Base-by-base conservation (phyloP, 2,329 filamentous ascomycete species). In the Nothophoma quercina region DNA sequence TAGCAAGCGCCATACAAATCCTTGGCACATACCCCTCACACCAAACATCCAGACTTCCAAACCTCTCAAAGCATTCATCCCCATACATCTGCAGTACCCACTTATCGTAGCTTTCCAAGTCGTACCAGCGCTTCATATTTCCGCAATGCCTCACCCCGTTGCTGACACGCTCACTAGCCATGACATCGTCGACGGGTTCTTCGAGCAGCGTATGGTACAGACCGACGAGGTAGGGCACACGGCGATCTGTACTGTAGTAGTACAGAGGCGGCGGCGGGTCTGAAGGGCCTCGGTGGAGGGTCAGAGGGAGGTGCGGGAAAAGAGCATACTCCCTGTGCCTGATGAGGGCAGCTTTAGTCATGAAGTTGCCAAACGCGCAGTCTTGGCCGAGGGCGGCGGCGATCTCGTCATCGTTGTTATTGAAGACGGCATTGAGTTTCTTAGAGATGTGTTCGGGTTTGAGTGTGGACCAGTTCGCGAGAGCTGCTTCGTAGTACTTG, bases 11-110 rank as follows among this genome's bases (percentile, higher is more conserved):
- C 60, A 50, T 71, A 67, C 59, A 67, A 47, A 48, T 65, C 56
- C 35, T 62, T 52, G 43, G 75, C 35, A 71, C 62, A 6, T 48
- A 51, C n/a, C 63, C 54, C 12, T 47, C 40, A 46, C 48, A 45
- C 64, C 67, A 70, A 12, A 71, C 42, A 30, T 67, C 59, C 33
- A 72, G 30, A 9, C 60, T 53, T 1, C 69, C 69, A 59, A 57
- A 71, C 26, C 23, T 12, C 51, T 68, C 63, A 34, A 70, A 59
- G 18, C 64, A 69, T 51, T 70, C 68, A 5, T 69, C 67, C 1
- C 55, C 60, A 34, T 72, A 70, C 53, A 71, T 39, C 29, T 63
- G 52, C 45, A 72, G n/a, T 19, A 62, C 56, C 66, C 69, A 70
- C 22, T 33, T 57, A 1, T 71, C 56, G 50, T 67, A 60, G 2